phyloP scores from a whole-genome alignment of 2,329 filamentous ascomycete species.

The Thermomyces lanuginosus region DNA sequence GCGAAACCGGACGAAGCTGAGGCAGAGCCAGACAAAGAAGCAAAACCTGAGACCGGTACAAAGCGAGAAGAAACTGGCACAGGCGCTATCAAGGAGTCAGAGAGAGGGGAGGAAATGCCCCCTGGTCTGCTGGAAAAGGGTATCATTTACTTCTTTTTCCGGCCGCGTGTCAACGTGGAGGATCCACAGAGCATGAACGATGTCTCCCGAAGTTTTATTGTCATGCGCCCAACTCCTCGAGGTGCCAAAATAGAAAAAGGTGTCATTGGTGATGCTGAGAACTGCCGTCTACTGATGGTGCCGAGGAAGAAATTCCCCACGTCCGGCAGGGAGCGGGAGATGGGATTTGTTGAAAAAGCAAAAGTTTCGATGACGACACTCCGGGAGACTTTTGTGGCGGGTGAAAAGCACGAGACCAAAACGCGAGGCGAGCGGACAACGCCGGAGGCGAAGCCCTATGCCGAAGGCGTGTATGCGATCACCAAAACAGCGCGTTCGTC shows the following conservation, averaged over 20 bases:
- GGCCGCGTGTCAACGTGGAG: slow-evolving; percentile 57
- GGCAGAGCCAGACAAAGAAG: slow-evolving; percentile 3
- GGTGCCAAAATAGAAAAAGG: slow-evolving; percentile 53
- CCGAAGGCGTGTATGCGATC: slow-evolving; percentile 72
- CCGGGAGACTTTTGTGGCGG: slow-evolving; percentile 54
- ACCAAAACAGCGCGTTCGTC: slow-evolving; percentile 54
- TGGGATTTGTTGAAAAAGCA: slow-evolving; percentile 69
- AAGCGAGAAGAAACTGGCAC: slow-evolving; percentile 12
- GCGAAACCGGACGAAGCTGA: slow-evolving; percentile 8
- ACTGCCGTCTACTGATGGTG: slow-evolving; percentile 57
- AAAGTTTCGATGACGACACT: slow-evolving; percentile 49
- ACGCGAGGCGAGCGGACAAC: slow-evolving; percentile 52
- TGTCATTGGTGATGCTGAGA: slow-evolving; percentile 37
- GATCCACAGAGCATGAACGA: slow-evolving; percentile 54
- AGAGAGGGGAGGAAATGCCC: slow-evolving; percentile 36
- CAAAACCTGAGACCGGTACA: slow-evolving; percentile 3
- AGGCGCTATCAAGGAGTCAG: slow-evolving; percentile 35
- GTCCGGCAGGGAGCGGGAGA: slow-evolving; percentile 52
- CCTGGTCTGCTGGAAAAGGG: slow-evolving; percentile 68
- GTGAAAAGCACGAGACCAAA: slow-evolving; percentile 57
- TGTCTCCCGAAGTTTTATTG: slow-evolving; percentile 61
- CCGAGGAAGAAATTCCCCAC: slow-evolving; percentile 73
- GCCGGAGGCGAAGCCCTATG: slow-evolving; percentile 57
- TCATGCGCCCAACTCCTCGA: slow-evolving; percentile 54
- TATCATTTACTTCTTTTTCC: slow-evolving; percentile 80